Percentiles rank a stretch among this genome's conserved stretches.
Conservation (phyloP, 2,329 filamentous ascomycete genomes). For the Corniculantispora saksenae region DNA sequence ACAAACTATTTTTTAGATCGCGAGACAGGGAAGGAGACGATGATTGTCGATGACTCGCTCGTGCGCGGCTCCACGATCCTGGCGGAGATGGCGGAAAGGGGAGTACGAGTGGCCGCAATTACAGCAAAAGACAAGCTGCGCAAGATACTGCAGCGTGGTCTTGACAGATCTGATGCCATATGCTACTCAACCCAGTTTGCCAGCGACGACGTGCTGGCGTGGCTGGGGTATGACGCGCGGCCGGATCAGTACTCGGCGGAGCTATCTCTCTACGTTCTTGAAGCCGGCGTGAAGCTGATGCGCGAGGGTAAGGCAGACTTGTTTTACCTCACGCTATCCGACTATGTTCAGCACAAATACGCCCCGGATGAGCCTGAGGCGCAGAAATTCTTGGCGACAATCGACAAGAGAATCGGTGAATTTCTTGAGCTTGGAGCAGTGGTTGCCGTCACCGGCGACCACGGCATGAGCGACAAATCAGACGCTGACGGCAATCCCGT, state of each 20-base stretch:
- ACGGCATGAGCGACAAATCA: constrained; percentile 45
- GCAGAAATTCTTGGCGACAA: constrained; percentile 37
- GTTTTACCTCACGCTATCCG: constrained; percentile 45
- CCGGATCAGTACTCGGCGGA: constrained; percentile 45
- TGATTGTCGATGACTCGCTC: constrained; percentile 43
- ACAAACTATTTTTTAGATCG: constrained; percentile 46
- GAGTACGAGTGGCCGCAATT: constrained; percentile 43
- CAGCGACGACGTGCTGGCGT: constrained; percentile 36
- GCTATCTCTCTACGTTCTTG: constrained; percentile 45
- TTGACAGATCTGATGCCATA: constrained; percentile 30
- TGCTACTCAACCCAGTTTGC: constrained; percentile 43
- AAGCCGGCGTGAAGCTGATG: constrained; percentile 43
- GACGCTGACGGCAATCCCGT: constrained; percentile 36
- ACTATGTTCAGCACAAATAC: constrained; percentile 47
- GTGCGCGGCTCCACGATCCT: constrained; percentile 43
- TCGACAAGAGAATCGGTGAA: constrained; percentile 36
- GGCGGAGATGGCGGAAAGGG: constrained; percentile 38
- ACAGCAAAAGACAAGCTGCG: constrained; percentile 48
- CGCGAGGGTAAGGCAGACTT: constrained; percentile 40
- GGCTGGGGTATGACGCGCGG: constrained; percentile 35
- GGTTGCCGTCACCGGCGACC: constrained; percentile 43
- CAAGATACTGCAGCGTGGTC: constrained; percentile 40
- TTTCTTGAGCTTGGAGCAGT: constrained; percentile 36
- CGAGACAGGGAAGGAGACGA: constrained; percentile 39
- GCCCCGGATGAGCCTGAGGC: constrained; percentile 37